Evolutionary conservation across 495 filamentous ascomycete species (phyloP).

Genomic region (Aspergillus funiculosus): DNA sequence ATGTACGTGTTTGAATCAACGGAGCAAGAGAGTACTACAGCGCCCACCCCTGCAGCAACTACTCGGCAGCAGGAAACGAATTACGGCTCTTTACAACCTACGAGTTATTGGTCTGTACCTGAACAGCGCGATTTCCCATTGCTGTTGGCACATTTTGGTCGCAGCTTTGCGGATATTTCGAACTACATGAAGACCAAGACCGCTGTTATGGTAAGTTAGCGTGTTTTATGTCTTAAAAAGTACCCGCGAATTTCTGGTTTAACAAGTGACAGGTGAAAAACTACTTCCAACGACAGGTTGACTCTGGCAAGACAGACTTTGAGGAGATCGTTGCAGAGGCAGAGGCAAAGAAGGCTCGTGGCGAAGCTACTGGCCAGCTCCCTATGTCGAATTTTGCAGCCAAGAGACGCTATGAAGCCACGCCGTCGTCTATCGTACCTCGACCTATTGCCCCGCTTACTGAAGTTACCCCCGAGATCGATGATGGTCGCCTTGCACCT

Average conservation of each 20-base stretch:
- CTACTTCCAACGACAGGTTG: constrained; percentile 73
- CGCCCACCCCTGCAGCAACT: constrained; percentile 16
- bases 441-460: constrained; percentile 56
- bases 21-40: constrained; percentile 31
- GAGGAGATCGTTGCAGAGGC: constrained; percentile 63
- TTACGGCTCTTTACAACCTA: constrained; percentile 57
- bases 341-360: constrained; percentile 60
- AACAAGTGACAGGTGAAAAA: constrained; percentile 72
- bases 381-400: constrained; percentile 55
- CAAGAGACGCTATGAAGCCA: constrained; percentile 54
- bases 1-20: constrained; percentile 41
- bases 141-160: constrained; percentile 75
- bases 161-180: constrained; percentile 81
- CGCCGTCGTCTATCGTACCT: constrained; percentile 50
- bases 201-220: constrained; percentile 76
- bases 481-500: constrained; percentile 45
- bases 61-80: constrained; percentile 27
- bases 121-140: constrained; percentile 79
- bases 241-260: not conserved
- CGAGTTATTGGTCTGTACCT: constrained; percentile 96
- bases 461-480: constrained; percentile 45
- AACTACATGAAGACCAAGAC: constrained; percentile 87
- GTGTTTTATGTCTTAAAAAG: too few species aligned
- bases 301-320: constrained; percentile 62
- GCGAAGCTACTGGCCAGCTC: constrained; percentile 64